Evolutionary conservation across 495 filamentous ascomycete species (phyloP).

Genomic region (Penicillium robsamsonii): DNA sequence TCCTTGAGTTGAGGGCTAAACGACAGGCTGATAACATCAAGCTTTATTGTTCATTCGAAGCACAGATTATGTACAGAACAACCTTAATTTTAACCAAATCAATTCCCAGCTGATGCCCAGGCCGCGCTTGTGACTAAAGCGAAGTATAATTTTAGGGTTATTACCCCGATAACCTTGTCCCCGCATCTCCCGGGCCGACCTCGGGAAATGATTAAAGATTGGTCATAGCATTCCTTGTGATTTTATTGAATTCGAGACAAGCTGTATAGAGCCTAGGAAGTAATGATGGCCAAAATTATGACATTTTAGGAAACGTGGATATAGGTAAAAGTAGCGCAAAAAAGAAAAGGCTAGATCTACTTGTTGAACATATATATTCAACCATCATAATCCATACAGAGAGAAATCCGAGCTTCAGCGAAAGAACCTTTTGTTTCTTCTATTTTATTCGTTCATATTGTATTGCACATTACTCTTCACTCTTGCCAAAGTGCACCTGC

Average conservation of each 20-base stretch:
- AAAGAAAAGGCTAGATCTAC: background rate
- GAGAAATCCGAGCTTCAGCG: background rate
- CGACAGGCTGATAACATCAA: background rate
- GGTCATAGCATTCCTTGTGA: background rate
- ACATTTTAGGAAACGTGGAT: background rate
- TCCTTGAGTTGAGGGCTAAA: background rate
- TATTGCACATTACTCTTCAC: background rate
- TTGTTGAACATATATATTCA: too few relatives aligned
- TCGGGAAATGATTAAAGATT: background rate
- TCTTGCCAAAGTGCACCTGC: slow-evolving; percentile 10
- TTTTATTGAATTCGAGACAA: background rate
- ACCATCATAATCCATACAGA: too few relatives aligned
- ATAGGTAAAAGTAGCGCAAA: background rate
- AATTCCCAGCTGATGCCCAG: too few relatives aligned
- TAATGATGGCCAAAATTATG: background rate
- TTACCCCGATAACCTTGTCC: background rate
- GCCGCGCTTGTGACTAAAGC: too few relatives aligned
- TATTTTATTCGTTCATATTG: background rate
- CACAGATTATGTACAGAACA: too few relatives aligned
- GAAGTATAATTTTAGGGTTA: background rate
- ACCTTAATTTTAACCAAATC: too few relatives aligned
- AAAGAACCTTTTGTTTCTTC: background rate
- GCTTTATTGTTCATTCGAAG: background rate
- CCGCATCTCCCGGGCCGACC: background rate
- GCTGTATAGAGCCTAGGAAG: too few relatives aligned